phyloP scores from a whole-genome alignment of 1,284 basidiomycete genomes.

The Cutaneotrichosporon cyanovorans region DNA sequence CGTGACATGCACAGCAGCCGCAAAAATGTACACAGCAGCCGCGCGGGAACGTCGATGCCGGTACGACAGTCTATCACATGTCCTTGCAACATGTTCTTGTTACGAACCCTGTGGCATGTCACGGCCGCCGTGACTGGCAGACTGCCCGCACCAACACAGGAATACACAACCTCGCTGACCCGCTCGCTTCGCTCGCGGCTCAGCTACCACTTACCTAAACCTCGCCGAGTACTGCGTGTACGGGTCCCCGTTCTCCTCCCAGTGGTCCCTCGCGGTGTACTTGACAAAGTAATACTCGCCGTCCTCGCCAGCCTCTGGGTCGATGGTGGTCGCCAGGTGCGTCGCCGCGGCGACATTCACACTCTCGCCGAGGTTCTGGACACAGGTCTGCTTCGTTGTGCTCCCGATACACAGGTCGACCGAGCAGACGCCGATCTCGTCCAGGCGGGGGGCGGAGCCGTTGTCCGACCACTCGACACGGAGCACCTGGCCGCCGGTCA shows the following conservation, averaged over 20 bases:
- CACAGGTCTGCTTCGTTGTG: slow-evolving; percentile 49
- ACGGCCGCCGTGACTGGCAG: background rate
- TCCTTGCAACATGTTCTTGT: too few species aligned
- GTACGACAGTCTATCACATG: too few species aligned
- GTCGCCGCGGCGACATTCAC: slow-evolving; percentile 57
- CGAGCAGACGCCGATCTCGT: slow-evolving; percentile 54
- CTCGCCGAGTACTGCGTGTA: slow-evolving; percentile 72
- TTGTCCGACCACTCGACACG: slow-evolving; percentile 64
- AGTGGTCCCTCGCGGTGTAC: slow-evolving; percentile 57
- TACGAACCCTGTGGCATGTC: too few species aligned
- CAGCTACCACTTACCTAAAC: slow-evolving; percentile 48
- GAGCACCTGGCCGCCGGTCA: slow-evolving; percentile 55
- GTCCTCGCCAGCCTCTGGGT: slow-evolving; percentile 57
- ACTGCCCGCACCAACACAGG: background rate
- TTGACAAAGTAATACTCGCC: slow-evolving; percentile 50
- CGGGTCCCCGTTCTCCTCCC: slow-evolving; percentile 51
- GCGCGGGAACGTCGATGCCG: too few species aligned
- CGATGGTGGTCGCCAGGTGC: slow-evolving; percentile 55
- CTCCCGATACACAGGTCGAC: slow-evolving; percentile 60
- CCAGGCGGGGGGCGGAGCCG: slow-evolving; percentile 52
- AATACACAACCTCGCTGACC: too few species aligned
- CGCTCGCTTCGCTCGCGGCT: too few species aligned
- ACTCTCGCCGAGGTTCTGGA: slow-evolving; percentile 56
- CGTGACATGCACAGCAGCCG: too few species aligned
- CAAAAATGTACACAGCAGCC: too few species aligned